Conservation (phyloP, 169 alveolate species). For the Plasmodium malariae region DNA sequence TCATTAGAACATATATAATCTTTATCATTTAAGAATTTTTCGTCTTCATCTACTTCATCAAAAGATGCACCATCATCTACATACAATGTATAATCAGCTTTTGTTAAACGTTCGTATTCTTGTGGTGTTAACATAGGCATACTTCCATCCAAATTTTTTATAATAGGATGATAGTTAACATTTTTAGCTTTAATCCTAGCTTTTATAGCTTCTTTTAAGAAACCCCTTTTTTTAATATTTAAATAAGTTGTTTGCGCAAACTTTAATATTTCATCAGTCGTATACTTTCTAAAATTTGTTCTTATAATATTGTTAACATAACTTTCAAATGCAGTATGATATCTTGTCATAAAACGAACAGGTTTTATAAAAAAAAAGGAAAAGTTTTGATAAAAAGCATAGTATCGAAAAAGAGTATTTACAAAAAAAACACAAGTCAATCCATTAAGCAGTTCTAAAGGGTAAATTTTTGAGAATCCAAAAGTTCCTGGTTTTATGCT, state of each 20-base stretch:
- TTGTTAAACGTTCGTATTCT: too few relatives aligned
- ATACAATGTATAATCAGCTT: neutral
- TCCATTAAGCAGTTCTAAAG: slow-evolving; percentile 10
- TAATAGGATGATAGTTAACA: neutral
- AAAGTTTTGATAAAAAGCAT: slow-evolving; percentile 22
- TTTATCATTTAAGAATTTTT: slow-evolving; percentile 1
- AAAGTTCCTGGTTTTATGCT: neutral
- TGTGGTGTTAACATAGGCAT: slow-evolving; percentile 39
- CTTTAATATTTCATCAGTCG: slow-evolving; percentile 13
- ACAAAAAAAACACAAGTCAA: neutral
- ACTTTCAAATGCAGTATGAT: slow-evolving; percentile 13
- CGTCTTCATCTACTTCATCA: neutral
- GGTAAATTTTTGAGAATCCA: slow-evolving; percentile 8
- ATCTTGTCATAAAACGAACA: slow-evolving; percentile 16
- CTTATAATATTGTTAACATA: slow-evolving; percentile 1
- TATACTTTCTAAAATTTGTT: slow-evolving; percentile 18
- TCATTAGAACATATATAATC: too few relatives aligned
- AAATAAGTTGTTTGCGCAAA: neutral
- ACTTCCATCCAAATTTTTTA: neutral
- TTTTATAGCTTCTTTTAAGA: neutral
- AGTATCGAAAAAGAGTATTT: neutral
- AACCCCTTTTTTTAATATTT: slow-evolving; percentile 12
- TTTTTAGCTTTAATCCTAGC: slow-evolving; percentile 9
- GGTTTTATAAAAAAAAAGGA: slow-evolving; percentile 6
- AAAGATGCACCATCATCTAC: neutral